Conservation (phyloP, 2,329 filamentous ascomycete genomes). For the Colletotrichum chlorophyti region DNA sequence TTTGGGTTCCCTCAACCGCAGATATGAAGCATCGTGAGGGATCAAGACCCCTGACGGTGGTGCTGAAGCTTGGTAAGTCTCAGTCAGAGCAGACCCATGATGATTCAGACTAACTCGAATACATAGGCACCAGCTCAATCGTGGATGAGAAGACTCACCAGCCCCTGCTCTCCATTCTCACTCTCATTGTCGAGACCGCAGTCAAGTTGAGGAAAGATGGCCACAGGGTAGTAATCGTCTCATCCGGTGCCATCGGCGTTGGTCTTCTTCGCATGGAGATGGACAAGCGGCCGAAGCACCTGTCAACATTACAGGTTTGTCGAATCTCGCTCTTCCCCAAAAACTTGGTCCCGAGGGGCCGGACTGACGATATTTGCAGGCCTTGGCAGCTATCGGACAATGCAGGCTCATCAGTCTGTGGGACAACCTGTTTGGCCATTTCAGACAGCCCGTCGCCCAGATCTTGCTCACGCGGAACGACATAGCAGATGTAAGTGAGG, state of each 20-base stretch:
- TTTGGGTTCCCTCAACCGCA: conserved; percentile 36
- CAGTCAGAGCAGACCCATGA: background rate
- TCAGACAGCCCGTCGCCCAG: conserved; percentile 91
- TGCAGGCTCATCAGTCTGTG: conserved; percentile 94
- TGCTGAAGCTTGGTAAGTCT: conserved; percentile 83
- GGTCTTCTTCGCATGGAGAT: conserved; percentile 90
- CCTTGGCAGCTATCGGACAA: conserved; percentile 94
- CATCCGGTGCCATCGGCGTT: conserved; percentile 95
- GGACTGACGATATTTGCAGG: conserved; percentile 50
- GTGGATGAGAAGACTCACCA: conserved; percentile 96
- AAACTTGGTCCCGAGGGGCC: background rate
- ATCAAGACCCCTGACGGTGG: conserved; percentile 72
- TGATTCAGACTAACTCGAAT: background rate
- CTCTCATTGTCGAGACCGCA: conserved; percentile 92
- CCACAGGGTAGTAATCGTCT: conserved; percentile 93
- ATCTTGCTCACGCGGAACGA: conserved; percentile 94
- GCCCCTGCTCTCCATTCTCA: conserved; percentile 88
- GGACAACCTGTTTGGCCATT: conserved; percentile 89
- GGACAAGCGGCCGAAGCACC: conserved; percentile 84
- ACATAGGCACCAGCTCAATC: conserved; percentile 93
- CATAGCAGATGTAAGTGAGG: conserved; percentile 80
- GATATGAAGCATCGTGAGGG: conserved; percentile 63
- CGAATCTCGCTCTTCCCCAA: background rate
- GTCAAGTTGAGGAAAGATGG: conserved; percentile 88
- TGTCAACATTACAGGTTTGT: conserved; percentile 81